phyloP scores from a whole-genome alignment of 2,329 filamentous ascomycete genomes.

The Trichoderma atrobrunneum region DNA sequence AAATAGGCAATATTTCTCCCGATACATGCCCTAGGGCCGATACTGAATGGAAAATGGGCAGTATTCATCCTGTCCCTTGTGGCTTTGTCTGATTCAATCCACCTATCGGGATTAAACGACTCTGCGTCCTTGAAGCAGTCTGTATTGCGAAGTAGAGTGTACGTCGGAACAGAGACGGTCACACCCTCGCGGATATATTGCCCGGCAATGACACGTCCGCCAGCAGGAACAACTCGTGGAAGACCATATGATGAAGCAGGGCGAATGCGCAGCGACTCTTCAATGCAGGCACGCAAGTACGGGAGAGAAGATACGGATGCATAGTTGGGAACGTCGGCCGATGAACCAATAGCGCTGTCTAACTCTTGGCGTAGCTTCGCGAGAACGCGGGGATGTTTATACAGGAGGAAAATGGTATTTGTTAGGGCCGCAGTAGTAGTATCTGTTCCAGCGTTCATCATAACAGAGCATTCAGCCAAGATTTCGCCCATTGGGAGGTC shows the following conservation, averaged over 20 bases:
- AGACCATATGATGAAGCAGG: constrained; percentile 25
- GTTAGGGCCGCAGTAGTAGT: not conserved
- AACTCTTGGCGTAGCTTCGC: not conserved
- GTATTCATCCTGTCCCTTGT: not conserved
- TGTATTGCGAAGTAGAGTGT: not conserved
- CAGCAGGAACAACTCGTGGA: constrained; percentile 19
- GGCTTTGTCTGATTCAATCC: not conserved
- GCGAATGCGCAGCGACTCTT: constrained; percentile 27
- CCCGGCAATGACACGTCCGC: not conserved
- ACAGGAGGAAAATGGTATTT: not conserved
- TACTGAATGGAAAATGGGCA: not conserved
- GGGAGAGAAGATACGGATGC: not conserved
- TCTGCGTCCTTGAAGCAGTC: constrained; percentile 1
- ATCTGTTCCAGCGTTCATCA: not conserved
- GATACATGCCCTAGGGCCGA: constrained; percentile 10
- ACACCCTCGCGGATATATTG: not conserved
- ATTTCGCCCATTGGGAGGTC: not conserved
- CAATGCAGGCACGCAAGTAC: constrained; percentile 28
- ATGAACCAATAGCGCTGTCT: not conserved
- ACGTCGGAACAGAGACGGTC: too few species aligned
- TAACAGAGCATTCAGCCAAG: not conserved
- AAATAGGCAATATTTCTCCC: not conserved
- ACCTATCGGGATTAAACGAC: constrained; percentile 12
- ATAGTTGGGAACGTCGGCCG: not conserved
- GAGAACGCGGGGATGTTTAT: not conserved